A percentile compares a stretch with the other conserved stretches of the same genome.
These are phyloP conservation scores for Solanum raphanifolium DNA, from an alignment of 257 asterid genomes.

Conservation along the genomic window DNA sequence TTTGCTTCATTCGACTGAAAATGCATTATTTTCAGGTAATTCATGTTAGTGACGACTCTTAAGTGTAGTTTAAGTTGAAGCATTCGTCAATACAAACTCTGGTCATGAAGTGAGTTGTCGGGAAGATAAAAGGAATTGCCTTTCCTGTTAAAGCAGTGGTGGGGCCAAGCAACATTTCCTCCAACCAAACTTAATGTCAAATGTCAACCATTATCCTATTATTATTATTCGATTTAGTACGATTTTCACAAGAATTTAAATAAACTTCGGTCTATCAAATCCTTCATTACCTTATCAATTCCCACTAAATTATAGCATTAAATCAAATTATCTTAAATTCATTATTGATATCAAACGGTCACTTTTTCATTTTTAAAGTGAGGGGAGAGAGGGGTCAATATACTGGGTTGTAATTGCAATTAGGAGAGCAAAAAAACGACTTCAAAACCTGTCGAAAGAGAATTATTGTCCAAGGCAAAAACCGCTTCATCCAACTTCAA, in stretches of 20 bases:
- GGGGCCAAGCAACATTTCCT: background rate
- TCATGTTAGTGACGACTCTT: too few relatives aligned
- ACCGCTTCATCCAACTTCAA: background rate
- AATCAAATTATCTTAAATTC: background rate
- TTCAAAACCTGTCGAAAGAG: background rate
- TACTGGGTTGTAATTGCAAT: background rate
- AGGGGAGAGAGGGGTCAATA: background rate
- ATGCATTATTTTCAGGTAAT: too few relatives aligned
- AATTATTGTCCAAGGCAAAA: background rate
- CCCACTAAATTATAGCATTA: background rate
- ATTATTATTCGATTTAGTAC: background rate
- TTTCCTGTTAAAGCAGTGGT: too few relatives aligned
- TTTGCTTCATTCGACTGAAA: background rate
- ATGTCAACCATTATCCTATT: background rate
- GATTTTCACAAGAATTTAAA: background rate
- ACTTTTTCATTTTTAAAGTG: background rate
- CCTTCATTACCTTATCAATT: background rate
- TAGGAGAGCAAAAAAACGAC: too few relatives aligned
- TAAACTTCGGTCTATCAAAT: background rate
- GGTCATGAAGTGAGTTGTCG: too few relatives aligned
- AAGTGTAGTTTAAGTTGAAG: too few relatives aligned
- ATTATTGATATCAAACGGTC: background rate
- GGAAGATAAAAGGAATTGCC: background rate
- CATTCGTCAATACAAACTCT: too few relatives aligned
- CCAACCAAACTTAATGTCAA: background rate